Percentiles rank a stretch among this genome's conserved stretches.
Evolutionary conservation across 2,329 filamentous ascomycete species (phyloP).

Genomic region (Grosmannia clavigera): DNA sequence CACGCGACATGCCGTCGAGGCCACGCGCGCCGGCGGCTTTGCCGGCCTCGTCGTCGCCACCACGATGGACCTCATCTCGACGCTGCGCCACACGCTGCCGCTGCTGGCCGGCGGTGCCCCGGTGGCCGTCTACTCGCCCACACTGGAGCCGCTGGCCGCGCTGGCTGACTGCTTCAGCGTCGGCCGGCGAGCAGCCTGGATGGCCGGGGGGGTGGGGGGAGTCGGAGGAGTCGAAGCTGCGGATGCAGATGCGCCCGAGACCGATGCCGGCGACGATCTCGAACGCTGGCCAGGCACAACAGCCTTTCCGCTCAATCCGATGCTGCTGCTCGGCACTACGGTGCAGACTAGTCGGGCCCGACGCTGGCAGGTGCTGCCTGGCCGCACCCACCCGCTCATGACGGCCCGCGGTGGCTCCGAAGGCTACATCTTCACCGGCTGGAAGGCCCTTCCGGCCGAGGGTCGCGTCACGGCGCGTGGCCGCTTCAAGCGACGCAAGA

Average conservation of each 20-base stretch:
- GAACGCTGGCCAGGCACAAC: conserved; percentile 45
- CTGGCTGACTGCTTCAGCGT: conserved; percentile 79
- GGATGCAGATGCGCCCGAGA: not conserved
- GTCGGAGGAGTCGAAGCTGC: not conserved
- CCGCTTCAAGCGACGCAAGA: conserved; percentile 55
- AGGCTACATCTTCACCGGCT: conserved; percentile 79
- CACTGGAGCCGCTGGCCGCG: conserved; percentile 64
- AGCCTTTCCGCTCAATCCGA: conserved; percentile 82
- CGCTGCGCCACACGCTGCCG: conserved; percentile 65
- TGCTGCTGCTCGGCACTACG: conserved; percentile 63
- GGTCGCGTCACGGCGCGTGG: conserved; percentile 75
- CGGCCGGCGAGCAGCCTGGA: conserved; percentile 63
- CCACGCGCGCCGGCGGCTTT: conserved; percentile 63
- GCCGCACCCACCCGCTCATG: conserved; percentile 90
- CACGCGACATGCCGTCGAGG: conserved; percentile 59
- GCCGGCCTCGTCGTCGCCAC: conserved; percentile 74
- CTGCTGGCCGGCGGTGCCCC: conserved; percentile 73
- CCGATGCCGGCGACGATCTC: conserved; percentile 27
- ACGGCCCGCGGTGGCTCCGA: conserved; percentile 77
- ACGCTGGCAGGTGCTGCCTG: conserved; percentile 83
- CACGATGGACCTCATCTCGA: conserved; percentile 65
- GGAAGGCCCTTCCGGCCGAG: conserved; percentile 66
- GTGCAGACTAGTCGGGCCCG: conserved; percentile 71
- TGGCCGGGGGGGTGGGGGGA: not conserved
- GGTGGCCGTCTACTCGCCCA: conserved; percentile 74